Evolutionary conservation across 2,329 filamentous ascomycete species (phyloP), one percentile per base, ranked within the genome.

Genomic region (Fusarium fujikuroi): DNA sequence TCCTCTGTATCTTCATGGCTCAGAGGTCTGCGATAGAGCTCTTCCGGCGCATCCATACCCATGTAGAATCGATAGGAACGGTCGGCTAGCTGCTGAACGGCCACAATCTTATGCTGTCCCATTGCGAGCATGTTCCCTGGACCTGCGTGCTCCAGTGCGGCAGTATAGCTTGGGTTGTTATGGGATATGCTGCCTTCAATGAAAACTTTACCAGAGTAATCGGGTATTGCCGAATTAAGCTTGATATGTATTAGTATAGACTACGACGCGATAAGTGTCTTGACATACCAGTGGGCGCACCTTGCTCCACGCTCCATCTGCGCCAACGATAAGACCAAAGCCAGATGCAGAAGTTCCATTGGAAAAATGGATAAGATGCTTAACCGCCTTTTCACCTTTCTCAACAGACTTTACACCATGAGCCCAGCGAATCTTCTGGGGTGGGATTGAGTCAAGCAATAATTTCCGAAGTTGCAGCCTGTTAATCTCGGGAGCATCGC

Each of bases 341-440:
- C 72, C 70, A 15, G 66, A 65, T 0, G 30, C 50, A 2, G 46
- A 57, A 19, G 16, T 61, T 4, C 50, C 43, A 19, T 72, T 44
- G 2, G 5, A 12, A 25, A 75, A 72, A 25, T 30, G 19, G 0
- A 75, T n/a, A 6, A 63, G 47, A 25, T 60, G 52, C 6, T 28
- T 39, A 2, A 28, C 1, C 18, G 53, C 42, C 0, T 10, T 30
- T 0, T n/a, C 12, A 4, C 25, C 34, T 7, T 12, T 44, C 7
- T 46, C 28, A 18, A 68, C 19, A 1, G 16, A 36, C 7, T 30
- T 49, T 0, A 72, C 40, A 21, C 49, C 36, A 9, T 69, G 59
- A 75, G 71, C 77, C 85, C 83, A 88, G 15, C 72, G 73, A 10
- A 88, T 79, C 7, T 69, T 79, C 0, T 79, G 79, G 1, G 75